Evolutionary conservation across 176 grass and related monocot species (phyloP).

Genomic region (Lolium perenne): DNA sequence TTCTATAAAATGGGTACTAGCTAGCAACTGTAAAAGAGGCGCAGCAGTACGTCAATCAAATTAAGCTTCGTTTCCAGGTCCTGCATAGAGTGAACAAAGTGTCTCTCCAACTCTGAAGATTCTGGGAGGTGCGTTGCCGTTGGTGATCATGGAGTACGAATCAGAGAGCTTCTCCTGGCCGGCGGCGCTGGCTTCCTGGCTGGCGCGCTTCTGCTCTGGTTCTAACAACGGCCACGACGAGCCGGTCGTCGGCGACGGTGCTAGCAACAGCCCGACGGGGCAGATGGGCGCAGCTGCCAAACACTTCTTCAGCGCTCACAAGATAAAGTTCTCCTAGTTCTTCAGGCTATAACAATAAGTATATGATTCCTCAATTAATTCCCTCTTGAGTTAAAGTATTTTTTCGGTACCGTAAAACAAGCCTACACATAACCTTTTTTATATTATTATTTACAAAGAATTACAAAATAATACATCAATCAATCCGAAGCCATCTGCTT

Average conservation of each 20-base stretch:
- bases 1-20: background rate
- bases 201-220: conserved; percentile 31
- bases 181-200: conserved; percentile 35
- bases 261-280: background rate
- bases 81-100: background rate
- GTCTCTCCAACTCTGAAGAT: background rate
- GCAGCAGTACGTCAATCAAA: background rate
- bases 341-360: background rate
- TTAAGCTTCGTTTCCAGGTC: background rate
- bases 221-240: background rate
- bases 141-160: conserved; percentile 10
- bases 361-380: background rate
- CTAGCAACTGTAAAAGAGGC: background rate
- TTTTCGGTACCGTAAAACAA: too few species aligned
- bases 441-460: too few species aligned
- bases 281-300: conserved; percentile 22
- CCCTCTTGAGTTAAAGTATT: background rate
- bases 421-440: too few species aligned
- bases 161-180: background rate
- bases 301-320: conserved; percentile 15
- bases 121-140: background rate
- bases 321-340: conserved; percentile 18
- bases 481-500: too few species aligned
- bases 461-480: too few species aligned
- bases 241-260: background rate